Evolutionary conservation across 106 monocot genomes (phyloP), one percentile per base, ranked within the genome.

Genomic region (Iris macrosiphon): DNA sequence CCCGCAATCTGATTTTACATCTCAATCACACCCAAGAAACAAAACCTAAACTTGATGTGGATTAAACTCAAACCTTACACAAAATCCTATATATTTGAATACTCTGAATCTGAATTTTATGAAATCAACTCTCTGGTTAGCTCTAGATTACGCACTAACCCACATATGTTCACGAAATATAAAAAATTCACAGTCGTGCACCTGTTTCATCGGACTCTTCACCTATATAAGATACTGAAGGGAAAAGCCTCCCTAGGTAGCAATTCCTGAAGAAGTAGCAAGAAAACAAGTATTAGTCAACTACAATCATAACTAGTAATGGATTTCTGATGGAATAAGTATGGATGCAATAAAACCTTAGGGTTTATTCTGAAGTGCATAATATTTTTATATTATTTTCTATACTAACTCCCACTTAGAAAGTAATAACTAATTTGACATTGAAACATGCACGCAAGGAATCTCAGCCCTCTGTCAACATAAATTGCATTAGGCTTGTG

Each of bases 101-200:
- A 49, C 61, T 27, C 60, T 43, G 31, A 41, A 54, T 49, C 61
- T 61, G 47, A 47, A 69, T 60, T 67, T 54, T 61, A 31, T 18
- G 63, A 31, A 62, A 68, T 22, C 20, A 52, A 68, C 62, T 63
- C 64, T 65, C 65, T 53, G 66, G 77, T 73, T 83, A 83, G 69
- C 52, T 47, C 63, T 63, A 63, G 52, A 63, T 63, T 52, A 52
- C 52, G 51, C 40, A 63, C 63, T 52, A 63, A 63, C 34, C 63
- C 40, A 39, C 40, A 52, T 52, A 63, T 63, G 31, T 40, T 52
- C 49, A 63, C 49, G 40, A 63, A 21, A 52, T 61, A 41, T 51
- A 19, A 11, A 29, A 51, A 49, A 63, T 42, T 63, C 63, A 52
- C 52, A 52, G 52, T 41, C 52, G 29, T 52, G 71, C 71, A 66